Base-by-base conservation (phyloP, 2,329 filamentous ascomycete genomes). In the Neonectria hederae region DNA sequence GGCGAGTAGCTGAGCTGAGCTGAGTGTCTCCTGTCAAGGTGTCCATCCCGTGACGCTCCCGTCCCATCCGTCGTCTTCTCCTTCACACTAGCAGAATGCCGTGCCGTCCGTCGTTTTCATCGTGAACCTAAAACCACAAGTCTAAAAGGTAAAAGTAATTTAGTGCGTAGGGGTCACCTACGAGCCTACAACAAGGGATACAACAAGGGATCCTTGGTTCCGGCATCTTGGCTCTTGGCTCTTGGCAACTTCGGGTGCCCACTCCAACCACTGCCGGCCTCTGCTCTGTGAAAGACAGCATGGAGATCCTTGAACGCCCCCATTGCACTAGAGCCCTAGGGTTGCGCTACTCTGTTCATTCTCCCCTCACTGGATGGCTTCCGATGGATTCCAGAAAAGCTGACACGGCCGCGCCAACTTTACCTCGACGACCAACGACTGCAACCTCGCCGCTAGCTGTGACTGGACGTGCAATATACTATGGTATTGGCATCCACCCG, bases 391-490 rank as follows among this genome's bases (percentile, higher is more conserved):
- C 46, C 46, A 19, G 26, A 9, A 10, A n/a, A 28, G 46, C 46
- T 49, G 46, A 32, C 46, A 30, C 19, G 26, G 46, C 10, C 26
- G 14, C 4, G 5, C 46, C 17, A 49, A 49, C 46, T 49, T 49
- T 49, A 49, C 46, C 17, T 49, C 46, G 46, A 49, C 46, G 46
- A 49, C 46, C 46, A 49, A 30, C 46, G 11, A 19, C 26, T 49
- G 24, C 46, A 4, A 30, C 46, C 46, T 30, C 30, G 26, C 24
- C 13, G 17, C 26, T 30, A 4, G 10, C 46, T 49, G 28, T 49
- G 46, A 32, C 26, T 49, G 46, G 26, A 21, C 46, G 9, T 14
- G 26, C 24, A 30, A 11, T 49, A 49, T 49, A n/a, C n/a, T n/a
- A n/a, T n/a, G n/a, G n/a, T n/a, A 49, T 49, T 49, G 19, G 26